Evolutionary conservation across 805 yeast species (phyloP), one percentile per base, ranked within the genome.

Genomic region (Saturnispora zaruensis): DNA sequence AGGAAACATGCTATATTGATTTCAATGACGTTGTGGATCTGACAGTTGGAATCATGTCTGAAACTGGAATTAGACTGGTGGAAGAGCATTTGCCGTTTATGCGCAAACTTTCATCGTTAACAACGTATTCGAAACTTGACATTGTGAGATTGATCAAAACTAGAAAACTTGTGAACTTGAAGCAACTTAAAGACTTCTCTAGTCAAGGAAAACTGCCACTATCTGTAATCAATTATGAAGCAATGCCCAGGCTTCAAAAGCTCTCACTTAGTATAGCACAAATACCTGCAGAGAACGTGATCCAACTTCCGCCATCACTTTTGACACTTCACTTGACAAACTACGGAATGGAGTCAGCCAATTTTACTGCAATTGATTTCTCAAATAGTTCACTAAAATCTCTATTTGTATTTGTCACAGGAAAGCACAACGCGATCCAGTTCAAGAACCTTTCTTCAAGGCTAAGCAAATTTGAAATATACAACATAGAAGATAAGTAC

Each of bases 291-390:
- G 28, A n/a, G 13, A 36, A 36, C 14, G 8, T 7, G 3, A 32
- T 25, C n/a, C 33, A 18, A 9, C 14, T 41, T n/a, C 50, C 50
- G 9, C 16, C 23, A 24, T 24, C 50, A 9, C 18, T 47, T 7
- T 21, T 7, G 13, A 41, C 20, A 11, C 34, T 47, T n/a, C 50
- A 47, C 5, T 7, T 47, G 14, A 32, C 45, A 11, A 47, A 41
- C 14, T n/a, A 41, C 14, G 34, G 34, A 11, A 14, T 21, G 2
- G 13, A 13, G 2, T 25, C 26, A 6, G 33, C 41, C 7, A 28
- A 47, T 21, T 40, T 47, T 16, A 41, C 41, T 7, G 16, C 18
- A 2, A 33, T 47, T 41, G 36, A 47, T 25, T 34, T 47, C 24
- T 47, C 50, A 2, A 14, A 25, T 3, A 21, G 23, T 14, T 32